phyloP scores from a whole-genome alignment of 345 rosid genomes.

The Eucalyptus erythrocorys region DNA sequence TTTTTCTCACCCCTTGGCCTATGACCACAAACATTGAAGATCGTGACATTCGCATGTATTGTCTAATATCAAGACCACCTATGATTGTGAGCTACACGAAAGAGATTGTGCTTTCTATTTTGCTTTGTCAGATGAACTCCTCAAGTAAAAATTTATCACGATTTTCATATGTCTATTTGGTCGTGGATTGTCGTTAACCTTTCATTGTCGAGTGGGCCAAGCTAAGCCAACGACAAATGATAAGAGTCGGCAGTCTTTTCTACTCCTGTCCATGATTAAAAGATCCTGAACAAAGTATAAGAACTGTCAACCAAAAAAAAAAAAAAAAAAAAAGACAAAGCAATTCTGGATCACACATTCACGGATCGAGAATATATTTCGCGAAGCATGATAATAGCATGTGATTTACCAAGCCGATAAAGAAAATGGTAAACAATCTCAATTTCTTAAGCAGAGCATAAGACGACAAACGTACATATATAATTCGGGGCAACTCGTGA shows the following conservation, averaged over 20 bases:
- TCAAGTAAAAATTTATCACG: accelerated
- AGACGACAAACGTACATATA: too few relatives aligned
- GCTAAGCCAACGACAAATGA: background rate
- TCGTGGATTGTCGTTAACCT: background rate
- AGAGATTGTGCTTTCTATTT: background rate
- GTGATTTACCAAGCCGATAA: background rate
- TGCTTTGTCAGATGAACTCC: background rate
- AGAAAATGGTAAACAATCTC: too few relatives aligned
- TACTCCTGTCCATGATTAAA: accelerated
- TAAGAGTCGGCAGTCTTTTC: background rate
- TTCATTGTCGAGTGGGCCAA: background rate
- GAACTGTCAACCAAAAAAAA: background rate
- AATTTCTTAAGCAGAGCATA: too few relatives aligned
- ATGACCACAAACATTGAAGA: background rate
- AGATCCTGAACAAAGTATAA: background rate
- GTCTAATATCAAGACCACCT: background rate
- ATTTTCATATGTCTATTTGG: accelerated
- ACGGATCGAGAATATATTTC: background rate
- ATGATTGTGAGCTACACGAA: background rate
- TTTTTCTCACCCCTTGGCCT: background rate
- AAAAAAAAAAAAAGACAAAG: background rate
- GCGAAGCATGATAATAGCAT: background rate
- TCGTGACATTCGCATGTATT: accelerated
- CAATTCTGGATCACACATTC: too few relatives aligned
- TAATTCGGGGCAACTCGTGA: background rate